Base-by-base conservation (phyloP, 192 early-diverging fungal genomes). In the Linnemannia exigua region DNA sequence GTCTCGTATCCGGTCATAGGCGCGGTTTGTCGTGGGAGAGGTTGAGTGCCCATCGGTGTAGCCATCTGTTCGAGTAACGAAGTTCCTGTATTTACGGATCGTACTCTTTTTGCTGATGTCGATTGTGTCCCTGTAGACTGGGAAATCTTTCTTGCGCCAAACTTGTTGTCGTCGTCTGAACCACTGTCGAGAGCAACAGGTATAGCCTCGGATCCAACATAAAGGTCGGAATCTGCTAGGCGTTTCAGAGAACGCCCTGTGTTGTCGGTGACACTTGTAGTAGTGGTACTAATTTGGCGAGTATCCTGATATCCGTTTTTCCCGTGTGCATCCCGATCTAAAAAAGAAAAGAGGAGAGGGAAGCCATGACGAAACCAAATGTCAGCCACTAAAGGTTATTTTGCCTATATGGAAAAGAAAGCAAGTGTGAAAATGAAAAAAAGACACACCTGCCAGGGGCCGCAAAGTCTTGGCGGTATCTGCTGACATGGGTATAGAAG, bases 31-130 rank as follows among this genome's bases (percentile, higher is more conserved):
- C 78, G 78, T 58, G 78, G 84, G 11, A 86, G 7, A 5, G 75
- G 78, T n/a, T 77, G 52, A 8, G 84, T 86, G 12, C 84, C 84
- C 46, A 63, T 69, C 0, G 84, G 84, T 37, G 84, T 86, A 1
- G 84, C 74, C 84, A 86, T 86, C 22, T 77, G 74, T 19, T 86
- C 84, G 70, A 86, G 31, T 8, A 86, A 66, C n/a, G 84, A 86
- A 3, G n/a, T 15, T 63, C 58, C 22, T 48, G 36, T 22, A 28
- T 5, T 48, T 36, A 36, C 2, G 1, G 9, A 17, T 17, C 19
- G 67, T 37, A 47, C 35, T 25, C 41, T 66, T 51, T 47, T 28
- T 9, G 52, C 47, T 36, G 66, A 3, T 16, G 31, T 14, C 19
- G 79, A 48, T 67, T 28, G 17, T 67, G 78, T 37, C 31, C 50